Evolutionary conservation across 176 grass and related monocot genomes (phyloP), one percentile per base, ranked within the genome.

Genomic region (Aegilops umbellulata): DNA sequence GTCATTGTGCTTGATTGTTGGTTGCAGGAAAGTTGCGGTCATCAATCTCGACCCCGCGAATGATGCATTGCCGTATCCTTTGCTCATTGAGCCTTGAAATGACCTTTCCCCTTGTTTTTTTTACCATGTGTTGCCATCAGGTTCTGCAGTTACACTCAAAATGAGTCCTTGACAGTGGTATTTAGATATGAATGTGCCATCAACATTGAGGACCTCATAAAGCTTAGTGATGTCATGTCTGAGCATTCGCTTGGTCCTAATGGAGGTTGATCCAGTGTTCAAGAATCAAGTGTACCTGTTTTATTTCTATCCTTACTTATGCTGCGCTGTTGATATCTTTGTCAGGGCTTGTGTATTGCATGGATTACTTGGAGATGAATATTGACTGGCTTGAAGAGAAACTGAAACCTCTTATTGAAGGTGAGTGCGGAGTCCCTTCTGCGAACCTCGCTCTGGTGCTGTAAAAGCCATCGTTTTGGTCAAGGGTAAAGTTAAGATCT

Each of bases 331-430:
- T 87, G 26, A 65, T 65, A 12, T 67, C 15, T 92, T 66, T 91
- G 32, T 19, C 78, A 98, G 97, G 91, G 67, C 94, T 98, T 80
- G 79, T 96, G 71, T 96, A 98, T 88, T 98, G 97, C 82, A 96
- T 98, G 97, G 97, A 98, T 82, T 98, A 92, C 86, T 77, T 98
- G 94, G 94, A 98, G 80, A 95, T 92, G 87, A 98, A 98, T 75
- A 94, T 94, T 51, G 97, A 98, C 32, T 96, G 97, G 97, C 90
- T 96, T 61, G 91, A 91, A 63, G 86, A 89, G 58, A 96, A 94
- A 76, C 57, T 98, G 84, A 94, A 95, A 78, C 97, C 96, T 82
- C 84, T 98, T 77, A 80, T 98, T 86, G 89, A 98, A 85, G 96
- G 96, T 92, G 20, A 78, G 85, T 83, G 57, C 9, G 1, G 7